Base-by-base conservation (phyloP, 352 stramenopile genomes). In the Albugo candida region DNA sequence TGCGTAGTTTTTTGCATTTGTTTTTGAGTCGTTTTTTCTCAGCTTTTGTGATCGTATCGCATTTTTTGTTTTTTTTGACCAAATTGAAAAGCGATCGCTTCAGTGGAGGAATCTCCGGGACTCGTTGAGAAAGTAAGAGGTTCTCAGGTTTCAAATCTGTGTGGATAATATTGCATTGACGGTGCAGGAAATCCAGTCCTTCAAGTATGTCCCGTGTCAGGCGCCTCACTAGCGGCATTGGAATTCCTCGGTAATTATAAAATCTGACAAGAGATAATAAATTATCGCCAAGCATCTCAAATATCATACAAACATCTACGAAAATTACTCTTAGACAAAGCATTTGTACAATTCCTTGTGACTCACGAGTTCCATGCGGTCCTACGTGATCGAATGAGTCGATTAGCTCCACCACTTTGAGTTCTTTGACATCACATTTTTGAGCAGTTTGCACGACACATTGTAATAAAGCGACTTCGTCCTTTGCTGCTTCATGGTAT, bases 131-230 rank as follows among this genome's bases (percentile, higher is more conserved):
- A 1, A 99, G 62, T 38, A 99, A 58, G 17, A 99, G 87, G 63
- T 99, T 99, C 65, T 99, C 96, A 0, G 95, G 95, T 58, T 99
- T 99, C 5, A 99, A 64, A 73, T 99, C 95, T 5, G 95, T 99
- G 72, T 99, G 96, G 64, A 99, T 99, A 56, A 99, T 99, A 49
- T 94, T 56, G 67, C 95, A 99, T 54, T 96, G 83, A 42, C 79
- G 45, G 61, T 99, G 95, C 13, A 99, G 65, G 65, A 99, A 99
- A 45, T 96, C 92, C 14, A 99, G 70, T 13, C 81, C 95, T 54
- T 93, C 75, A 45, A 95, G 91, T 49, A 99, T 96, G 53, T 98
- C 86, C 21, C 70, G 70, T 12, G 87, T 83, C 54, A 99, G 85
- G 24, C 78, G 82, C 61, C 96, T 93, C 11, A 99, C 95, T 5